Base-by-base conservation (phyloP, 2,329 filamentous ascomycete species). In the Herpotrichia juniperi region DNA sequence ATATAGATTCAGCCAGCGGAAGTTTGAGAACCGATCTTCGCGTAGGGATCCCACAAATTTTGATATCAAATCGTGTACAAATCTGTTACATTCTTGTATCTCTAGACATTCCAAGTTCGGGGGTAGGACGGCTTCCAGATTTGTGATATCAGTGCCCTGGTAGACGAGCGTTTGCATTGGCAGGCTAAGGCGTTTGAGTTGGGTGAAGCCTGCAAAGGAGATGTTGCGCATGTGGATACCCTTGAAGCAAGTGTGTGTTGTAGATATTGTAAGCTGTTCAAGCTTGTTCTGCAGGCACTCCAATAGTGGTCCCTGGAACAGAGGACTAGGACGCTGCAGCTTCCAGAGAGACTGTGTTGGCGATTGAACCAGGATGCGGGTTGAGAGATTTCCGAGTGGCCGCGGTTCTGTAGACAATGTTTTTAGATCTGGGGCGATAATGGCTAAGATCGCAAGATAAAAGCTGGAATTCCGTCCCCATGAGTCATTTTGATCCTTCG, bases 161-260 rank as follows among this genome's bases (percentile, higher is more conserved):
- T 48, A 39, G 1, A 56, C 51, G 16, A 67, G 53, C 7, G 53
- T 53, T 28, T 59, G 39, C 37, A 50, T 42, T 14, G 61, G 62
- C 37, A 58, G 49, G 8, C 42, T 56, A 16, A 55, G 43, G 39
- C 50, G 56, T 8, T 24, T 31, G 11, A 59, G 42, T 24, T 55
- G 45, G 4, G 35, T 28, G 14, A 47, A 21, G n/a, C 24, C n/a
- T 2, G 5, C 24, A 9, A 64, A 40, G 4, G 30, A 47, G 25
- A 61, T 22, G 24, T 61, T 56, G 2, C 34, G 28, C 17, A 53
- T 57, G 3, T 25, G 21, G 6, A 49, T 43, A 2, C 58, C 54
- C 26, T 56, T 57, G 48, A 50, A 58, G 21, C 37, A 40, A 12
- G 48, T 47, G 10, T 34, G 46, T 4, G 51, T 43, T 25, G 56